A percentile compares a stretch with the other conserved stretches of the same genome.
phyloP scores from a whole-genome alignment of 345 rosid species.

The Boechera stricta region DNA sequence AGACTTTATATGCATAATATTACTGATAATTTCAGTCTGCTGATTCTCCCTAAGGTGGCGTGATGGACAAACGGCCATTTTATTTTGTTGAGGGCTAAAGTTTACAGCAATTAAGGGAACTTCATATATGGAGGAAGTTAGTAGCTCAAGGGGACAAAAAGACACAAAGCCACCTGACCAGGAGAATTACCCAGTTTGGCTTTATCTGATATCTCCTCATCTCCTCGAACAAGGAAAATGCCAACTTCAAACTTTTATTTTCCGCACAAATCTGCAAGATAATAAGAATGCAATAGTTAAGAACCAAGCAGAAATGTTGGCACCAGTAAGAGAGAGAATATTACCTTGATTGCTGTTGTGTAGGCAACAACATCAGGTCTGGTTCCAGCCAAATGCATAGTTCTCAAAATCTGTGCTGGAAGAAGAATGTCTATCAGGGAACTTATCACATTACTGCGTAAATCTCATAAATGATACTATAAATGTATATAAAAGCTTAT shows the following conservation, averaged over 20 bases:
- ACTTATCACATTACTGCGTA: constrained; percentile 4
- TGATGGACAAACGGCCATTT: constrained; percentile 6
- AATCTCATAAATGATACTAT: background rate
- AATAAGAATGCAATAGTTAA: constrained; percentile 19
- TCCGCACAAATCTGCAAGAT: constrained; percentile 70
- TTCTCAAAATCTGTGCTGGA: constrained; percentile 80
- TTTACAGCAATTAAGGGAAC: constrained; percentile 5
- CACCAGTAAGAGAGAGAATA: constrained; percentile 31
- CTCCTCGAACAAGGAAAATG: constrained; percentile 79
- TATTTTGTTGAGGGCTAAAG: constrained; percentile 13
- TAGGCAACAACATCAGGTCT: constrained; percentile 91
- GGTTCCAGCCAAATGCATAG: constrained; percentile 67
- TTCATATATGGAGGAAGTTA: constrained; percentile 7
- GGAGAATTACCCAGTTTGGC: constrained; percentile 75
- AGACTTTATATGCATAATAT: constrained; percentile 7
- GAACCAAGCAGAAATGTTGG: constrained; percentile 17
- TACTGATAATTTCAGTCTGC: background rate
- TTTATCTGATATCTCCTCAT: constrained; percentile 77
- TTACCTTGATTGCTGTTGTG: constrained; percentile 92
- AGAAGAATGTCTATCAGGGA: constrained; percentile 43
- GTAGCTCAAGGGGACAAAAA: constrained; percentile 13
- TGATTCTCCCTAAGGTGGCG: constrained; percentile 19
- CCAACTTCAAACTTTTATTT: constrained; percentile 63
- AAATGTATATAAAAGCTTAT: constrained; percentile 5
- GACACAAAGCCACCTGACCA: constrained; percentile 11